Evolutionary conservation across 495 filamentous ascomycete genomes (phyloP).

Genomic region (Penicillium flavigenum): DNA sequence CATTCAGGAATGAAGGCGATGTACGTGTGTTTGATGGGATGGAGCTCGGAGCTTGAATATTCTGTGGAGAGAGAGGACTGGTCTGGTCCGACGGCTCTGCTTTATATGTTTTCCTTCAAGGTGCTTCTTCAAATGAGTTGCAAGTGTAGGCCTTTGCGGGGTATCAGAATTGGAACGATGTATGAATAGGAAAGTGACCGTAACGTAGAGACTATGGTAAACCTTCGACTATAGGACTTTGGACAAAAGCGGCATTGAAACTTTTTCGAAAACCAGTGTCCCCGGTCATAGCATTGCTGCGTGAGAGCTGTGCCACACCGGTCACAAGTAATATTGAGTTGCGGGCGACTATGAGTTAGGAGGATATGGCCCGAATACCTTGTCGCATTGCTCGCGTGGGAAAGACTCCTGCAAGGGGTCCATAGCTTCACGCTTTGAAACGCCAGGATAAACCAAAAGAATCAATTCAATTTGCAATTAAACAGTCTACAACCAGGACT

Average conservation of each 20-base stretch:
- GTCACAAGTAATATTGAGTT: conserved; percentile 3
- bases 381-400: conserved; percentile 7
- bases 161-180: no score
- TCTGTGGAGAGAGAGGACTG: no score
- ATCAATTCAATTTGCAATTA: not conserved
- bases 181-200: not conserved
- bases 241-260: not conserved
- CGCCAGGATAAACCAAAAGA: not conserved
- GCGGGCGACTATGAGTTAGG: not conserved
- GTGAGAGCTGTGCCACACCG: conserved; percentile 1
- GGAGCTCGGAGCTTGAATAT: no score
- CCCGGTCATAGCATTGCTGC: conserved; percentile 3
- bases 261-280: conserved; percentile 2
- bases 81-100: no score
- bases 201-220: not conserved
- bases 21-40: no score
- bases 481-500: not conserved
- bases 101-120: no score
- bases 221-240: conserved; percentile 7
- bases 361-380: conserved; percentile 6
- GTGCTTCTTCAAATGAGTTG: no score
- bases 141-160: no score
- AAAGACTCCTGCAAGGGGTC: not conserved
- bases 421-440: not conserved
- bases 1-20: no score